phyloP scores from a whole-genome alignment of 1,284 basidiomycete species.

The Malassezia obtusa region DNA sequence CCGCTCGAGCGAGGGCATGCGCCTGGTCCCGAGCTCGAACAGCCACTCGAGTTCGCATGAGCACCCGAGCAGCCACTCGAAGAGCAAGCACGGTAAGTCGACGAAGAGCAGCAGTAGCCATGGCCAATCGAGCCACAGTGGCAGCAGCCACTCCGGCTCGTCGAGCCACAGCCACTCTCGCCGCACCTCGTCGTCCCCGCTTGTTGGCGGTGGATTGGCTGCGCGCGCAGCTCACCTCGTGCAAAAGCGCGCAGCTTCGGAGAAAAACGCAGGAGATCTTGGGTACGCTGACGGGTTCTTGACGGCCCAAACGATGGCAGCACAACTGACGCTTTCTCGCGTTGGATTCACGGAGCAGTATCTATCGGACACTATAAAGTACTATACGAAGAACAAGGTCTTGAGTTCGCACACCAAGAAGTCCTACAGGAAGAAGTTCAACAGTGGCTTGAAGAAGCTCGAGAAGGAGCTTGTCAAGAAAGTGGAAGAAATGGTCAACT shows the following conservation, averaged over 20 bases:
- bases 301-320: slow-evolving; percentile 7
- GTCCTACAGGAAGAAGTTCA: slow-evolving; percentile 7
- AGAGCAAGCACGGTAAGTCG: not conserved
- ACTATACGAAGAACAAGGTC: slow-evolving; percentile 7
- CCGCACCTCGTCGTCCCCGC: not conserved
- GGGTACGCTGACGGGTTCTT: slow-evolving; percentile 15
- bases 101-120: not conserved
- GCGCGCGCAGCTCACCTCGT: not conserved
- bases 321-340: slow-evolving; percentile 10
- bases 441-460: not conserved
- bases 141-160: not conserved
- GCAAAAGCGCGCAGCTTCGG: not conserved
- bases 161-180: not conserved
- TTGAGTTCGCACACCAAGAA: not conserved
- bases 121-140: not conserved
- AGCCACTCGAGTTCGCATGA: not conserved
- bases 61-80: not conserved
- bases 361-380: slow-evolving; percentile 7
- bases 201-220: not conserved
- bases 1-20: not conserved
- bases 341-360: slow-evolving; percentile 17
- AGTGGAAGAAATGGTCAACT: not conserved
- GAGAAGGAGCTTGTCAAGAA: slow-evolving; percentile 1
- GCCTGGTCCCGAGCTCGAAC: too few species aligned
- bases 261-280: not conserved